phyloP scores from a whole-genome alignment of 192 early-diverging fungal species.

The Phycomyces blakesleeanus region DNA sequence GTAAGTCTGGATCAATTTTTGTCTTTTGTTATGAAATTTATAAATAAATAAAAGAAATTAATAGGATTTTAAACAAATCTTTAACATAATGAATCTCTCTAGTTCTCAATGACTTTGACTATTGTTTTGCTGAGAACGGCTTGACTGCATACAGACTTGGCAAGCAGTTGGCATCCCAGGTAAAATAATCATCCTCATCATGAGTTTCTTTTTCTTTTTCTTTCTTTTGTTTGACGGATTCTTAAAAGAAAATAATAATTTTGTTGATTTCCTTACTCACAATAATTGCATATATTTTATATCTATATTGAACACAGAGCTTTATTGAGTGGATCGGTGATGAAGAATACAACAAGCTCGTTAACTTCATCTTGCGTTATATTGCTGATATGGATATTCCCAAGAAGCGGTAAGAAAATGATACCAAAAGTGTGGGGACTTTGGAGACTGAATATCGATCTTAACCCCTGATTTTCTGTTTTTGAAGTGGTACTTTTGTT shows the following conservation, averaged over 20 bases:
- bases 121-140: constrained; percentile 96
- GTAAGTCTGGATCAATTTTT: too few species aligned
- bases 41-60: too few species aligned
- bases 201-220: background rate
- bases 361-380: constrained; percentile 90
- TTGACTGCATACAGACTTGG: constrained; percentile 88
- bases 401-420: constrained; percentile 73
- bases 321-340: constrained; percentile 92
- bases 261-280: too few species aligned
- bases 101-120: constrained; percentile 89
- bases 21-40: too few species aligned
- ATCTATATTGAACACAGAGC: constrained; percentile 60
- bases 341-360: constrained; percentile 85
- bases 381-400: constrained; percentile 94
- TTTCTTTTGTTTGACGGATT: too few species aligned
- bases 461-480: background rate
- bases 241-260: too few species aligned
- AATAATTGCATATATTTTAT: constrained; percentile 26
- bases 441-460: too few species aligned
- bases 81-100: constrained; percentile 6
- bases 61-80: too few species aligned
- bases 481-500: constrained; percentile 85
- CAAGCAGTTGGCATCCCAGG: constrained; percentile 63
- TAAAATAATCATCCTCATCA: constrained; percentile 32
- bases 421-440: too few species aligned